Evolutionary conservation across 805 yeast genomes (phyloP).

Genomic region (Pichia cabralensis): DNA sequence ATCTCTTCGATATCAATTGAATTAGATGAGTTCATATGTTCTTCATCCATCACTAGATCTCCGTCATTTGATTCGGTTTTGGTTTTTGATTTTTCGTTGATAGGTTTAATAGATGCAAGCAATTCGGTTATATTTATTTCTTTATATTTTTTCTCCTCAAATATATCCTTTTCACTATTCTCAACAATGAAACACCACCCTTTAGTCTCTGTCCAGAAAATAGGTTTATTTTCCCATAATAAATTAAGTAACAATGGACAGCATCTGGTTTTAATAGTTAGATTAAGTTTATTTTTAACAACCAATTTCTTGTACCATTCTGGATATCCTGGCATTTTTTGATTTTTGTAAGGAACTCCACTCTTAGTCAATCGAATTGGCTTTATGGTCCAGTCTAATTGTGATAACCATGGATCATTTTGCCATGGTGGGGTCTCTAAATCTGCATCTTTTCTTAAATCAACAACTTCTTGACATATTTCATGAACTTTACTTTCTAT

Average conservation of each 20-base stretch:
- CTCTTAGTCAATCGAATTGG: constrained; percentile 54
- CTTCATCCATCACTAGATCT: too few relatives aligned
- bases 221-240: constrained; percentile 78
- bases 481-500: constrained; percentile 49
- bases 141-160: constrained; percentile 33
- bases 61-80: too few relatives aligned
- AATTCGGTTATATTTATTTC: too few relatives aligned
- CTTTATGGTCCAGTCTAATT: constrained; percentile 75
- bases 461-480: constrained; percentile 52
- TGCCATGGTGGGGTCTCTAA: constrained; percentile 31
- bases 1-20: too few relatives aligned
- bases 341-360: constrained; percentile 61
- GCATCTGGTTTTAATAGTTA: constrained; percentile 64
- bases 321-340: constrained; percentile 83
- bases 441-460: constrained; percentile 25
- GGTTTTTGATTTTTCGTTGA: too few relatives aligned
- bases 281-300: constrained; percentile 32
- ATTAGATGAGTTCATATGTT: too few relatives aligned
- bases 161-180: constrained; percentile 24
- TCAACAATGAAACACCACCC: constrained; percentile 89
- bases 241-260: constrained; percentile 69
- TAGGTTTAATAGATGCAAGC: constrained; percentile 6
- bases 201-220: constrained; percentile 62
- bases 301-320: constrained; percentile 75
- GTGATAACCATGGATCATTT: constrained; percentile 82